Evolutionary conservation across 192 early-diverging fungal genomes (phyloP), one percentile per base, ranked within the genome.

Genomic region (Entophlyctis luteolus): DNA sequence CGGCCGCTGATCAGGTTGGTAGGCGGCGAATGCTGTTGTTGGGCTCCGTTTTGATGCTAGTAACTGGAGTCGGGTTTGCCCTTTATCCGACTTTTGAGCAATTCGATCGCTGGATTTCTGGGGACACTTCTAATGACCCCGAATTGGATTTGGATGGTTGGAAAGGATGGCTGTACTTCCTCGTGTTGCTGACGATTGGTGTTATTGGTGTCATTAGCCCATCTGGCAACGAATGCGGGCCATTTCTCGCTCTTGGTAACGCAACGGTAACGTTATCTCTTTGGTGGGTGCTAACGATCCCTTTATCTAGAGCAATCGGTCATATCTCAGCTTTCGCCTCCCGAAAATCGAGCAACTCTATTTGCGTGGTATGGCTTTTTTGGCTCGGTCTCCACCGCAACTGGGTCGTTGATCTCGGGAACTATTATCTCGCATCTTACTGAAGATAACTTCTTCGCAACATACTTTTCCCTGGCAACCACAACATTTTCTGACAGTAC

Each of bases 241-340:
- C 29, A n/a, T 35, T 28, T 1, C 35, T 18, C n/a, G 23, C 20
- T 28, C 20, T 48, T 4, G 20, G 37, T 68, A 8, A n/a, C 34
- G 8, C 10, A 18, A 27, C 38, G 45, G 18, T 65, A 31, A 10
- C 20, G n/a, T n/a, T n/a, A n/a, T n/a, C n/a, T n/a, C n/a, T n/a
- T n/a, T n/a, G n/a, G n/a, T 32, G 32, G 37, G 20, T 48, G 39
- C 34, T 31, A 45, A 67, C 35, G 72, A 66, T 1, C 72, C 72
- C 18, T 68, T 68, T 27, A 14, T 39, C 56, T 73, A 14, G 72
- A 73, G 47, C 45, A 47, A 36, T 73, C 72, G 2, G 39, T 67
- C 31, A 22, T 73, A 3, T 28, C 66, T 25, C 38, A 59, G n/a
- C 27, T 31, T 33, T 18, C 20, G 18, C 32, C n/a, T 3, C 36